Evolutionary conservation across 2,329 filamentous ascomycete genomes (phyloP).

Genomic region (Myriosclerotinia scirpicola): DNA sequence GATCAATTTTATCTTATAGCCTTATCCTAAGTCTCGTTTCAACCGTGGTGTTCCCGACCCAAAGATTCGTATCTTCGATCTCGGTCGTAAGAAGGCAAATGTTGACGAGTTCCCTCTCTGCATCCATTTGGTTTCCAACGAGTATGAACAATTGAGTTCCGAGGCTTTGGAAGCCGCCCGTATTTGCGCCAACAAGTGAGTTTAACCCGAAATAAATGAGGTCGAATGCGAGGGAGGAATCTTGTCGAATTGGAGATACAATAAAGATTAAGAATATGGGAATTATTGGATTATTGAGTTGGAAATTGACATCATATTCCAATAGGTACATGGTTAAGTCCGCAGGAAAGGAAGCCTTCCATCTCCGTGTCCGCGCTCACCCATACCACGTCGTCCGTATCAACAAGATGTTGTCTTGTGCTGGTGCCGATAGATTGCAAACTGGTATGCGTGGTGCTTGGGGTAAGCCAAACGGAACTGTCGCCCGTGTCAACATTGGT

Average conservation of each 20-base stretch:
- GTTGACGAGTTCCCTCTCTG: slow-evolving; percentile 99
- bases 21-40: slow-evolving; percentile 99
- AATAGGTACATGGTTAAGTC: slow-evolving; percentile 63
- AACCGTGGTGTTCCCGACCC: slow-evolving; percentile 95
- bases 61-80: slow-evolving; percentile 93
- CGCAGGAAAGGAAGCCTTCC: slow-evolving; percentile 71
- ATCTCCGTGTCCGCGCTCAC: slow-evolving; percentile 82
- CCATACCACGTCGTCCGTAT: slow-evolving; percentile 99
- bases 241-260: slow-evolving; percentile 16
- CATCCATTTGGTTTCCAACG: slow-evolving; percentile 99
- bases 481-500: slow-evolving; percentile 99
- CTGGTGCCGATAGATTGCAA: slow-evolving; percentile 99
- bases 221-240: background rate
- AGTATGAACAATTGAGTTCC: slow-evolving; percentile 99
- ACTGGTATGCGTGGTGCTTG: slow-evolving; percentile 99
- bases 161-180: slow-evolving; percentile 99
- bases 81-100: slow-evolving; percentile 96
- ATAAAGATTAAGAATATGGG: slow-evolving; percentile 4
- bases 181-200: slow-evolving; percentile 99
- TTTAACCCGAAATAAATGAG: slow-evolving; percentile 23
- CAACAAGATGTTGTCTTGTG: slow-evolving; percentile 99
- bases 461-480: slow-evolving; percentile 98
- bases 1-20: slow-evolving; percentile 50
- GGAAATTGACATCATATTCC: slow-evolving; percentile 25
- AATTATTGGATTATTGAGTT: background rate